Evolutionary conservation across 2,329 filamentous ascomycete species (phyloP).

Genomic region (Penicillium sp.): DNA sequence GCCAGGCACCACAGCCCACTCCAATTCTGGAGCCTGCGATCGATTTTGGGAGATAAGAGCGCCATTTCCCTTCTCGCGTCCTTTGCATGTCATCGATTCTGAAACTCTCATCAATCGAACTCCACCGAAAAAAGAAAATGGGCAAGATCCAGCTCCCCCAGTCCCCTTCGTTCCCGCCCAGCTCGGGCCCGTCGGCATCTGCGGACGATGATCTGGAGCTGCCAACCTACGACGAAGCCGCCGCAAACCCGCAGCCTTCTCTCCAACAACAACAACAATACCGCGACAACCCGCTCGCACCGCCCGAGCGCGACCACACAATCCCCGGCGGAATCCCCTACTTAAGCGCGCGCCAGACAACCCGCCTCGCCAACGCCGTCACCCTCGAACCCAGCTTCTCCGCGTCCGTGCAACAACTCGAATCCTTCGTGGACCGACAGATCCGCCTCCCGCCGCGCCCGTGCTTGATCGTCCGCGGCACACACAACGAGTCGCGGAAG

Average conservation of each 20-base stretch:
- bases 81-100: too few species aligned
- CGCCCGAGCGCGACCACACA: conserved; percentile 1
- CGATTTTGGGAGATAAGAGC: background rate
- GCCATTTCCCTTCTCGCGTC: too few species aligned
- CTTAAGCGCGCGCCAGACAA: conserved; percentile 12
- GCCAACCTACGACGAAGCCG: conserved; percentile 8
- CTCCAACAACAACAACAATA: conserved; percentile 1
- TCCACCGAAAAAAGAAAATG: background rate
- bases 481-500: conserved; percentile 52
- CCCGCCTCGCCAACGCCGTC: conserved; percentile 3
- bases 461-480: conserved; percentile 58
- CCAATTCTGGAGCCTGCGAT: background rate
- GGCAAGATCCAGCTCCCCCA: conserved; percentile 3
- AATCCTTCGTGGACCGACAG: conserved; percentile 47
- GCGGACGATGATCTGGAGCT: conserved; percentile 9
- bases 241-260: background rate
- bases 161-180: background rate
- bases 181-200: background rate
- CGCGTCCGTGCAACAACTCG: conserved; percentile 36
- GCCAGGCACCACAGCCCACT: background rate
- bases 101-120: too few species aligned
- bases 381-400: conserved; percentile 20
- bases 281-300: conserved; percentile 7
- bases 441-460: conserved; percentile 56
- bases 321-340: conserved; percentile 14